A percentile compares a stretch with the other conserved stretches of the same genome.
These are phyloP conservation scores for Xylariaceae sp. DNA, from an alignment of 2,329 filamentous ascomycete genomes.

Conservation along the genomic window DNA sequence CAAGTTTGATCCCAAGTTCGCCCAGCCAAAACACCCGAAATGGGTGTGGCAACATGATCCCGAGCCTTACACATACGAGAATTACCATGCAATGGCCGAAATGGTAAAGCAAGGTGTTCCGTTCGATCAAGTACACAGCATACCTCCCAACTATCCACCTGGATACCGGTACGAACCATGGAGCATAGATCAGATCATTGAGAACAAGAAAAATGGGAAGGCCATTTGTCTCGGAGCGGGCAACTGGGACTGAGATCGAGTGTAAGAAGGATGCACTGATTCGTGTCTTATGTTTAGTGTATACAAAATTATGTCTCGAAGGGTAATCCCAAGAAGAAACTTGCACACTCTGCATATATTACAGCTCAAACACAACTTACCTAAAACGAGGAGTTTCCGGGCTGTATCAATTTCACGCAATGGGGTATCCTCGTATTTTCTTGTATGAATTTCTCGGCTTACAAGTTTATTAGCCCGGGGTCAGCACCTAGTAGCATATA, in stretches of 20 bases:
- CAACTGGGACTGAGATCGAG: background rate
- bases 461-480: no score
- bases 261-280: no score
- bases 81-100: slow-evolving; percentile 32
- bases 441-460: no score
- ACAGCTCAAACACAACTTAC: no score
- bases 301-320: no score
- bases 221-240: background rate
- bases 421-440: no score
- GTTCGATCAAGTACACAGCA: slow-evolving; percentile 26
- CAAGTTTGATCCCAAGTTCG: slow-evolving; percentile 29
- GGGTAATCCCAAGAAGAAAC: no score
- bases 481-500: no score
- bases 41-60: slow-evolving; percentile 38
- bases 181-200: slow-evolving; percentile 40
- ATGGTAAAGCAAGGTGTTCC: slow-evolving; percentile 28
- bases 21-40: slow-evolving; percentile 33
- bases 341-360: no score
- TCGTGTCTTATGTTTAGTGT: no score
- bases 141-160: slow-evolving; percentile 34
- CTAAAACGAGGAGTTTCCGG: no score
- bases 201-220: slow-evolving; percentile 30
- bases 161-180: slow-evolving; percentile 37
- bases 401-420: no score
- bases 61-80: slow-evolving; percentile 34